Conservation (phyloP, 2,329 filamentous ascomycete genomes). For the Simplicillium sp. region DNA sequence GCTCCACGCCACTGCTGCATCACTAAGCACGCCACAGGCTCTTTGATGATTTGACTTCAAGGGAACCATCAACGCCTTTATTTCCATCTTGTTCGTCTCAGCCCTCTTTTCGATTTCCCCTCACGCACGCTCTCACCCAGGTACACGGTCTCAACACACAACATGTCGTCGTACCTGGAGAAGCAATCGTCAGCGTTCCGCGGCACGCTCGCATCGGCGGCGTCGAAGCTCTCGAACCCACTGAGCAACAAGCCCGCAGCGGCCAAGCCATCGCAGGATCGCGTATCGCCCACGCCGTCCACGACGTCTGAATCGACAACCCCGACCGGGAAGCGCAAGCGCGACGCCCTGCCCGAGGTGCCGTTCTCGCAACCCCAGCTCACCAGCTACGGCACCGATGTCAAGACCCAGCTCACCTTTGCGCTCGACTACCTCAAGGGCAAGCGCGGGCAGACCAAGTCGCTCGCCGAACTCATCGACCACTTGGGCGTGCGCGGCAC, state of each 20-base stretch:
- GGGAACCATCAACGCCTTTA: not conserved
- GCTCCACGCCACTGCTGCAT: not conserved
- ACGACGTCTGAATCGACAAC: slow-evolving; percentile 51
- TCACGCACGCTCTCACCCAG: not conserved
- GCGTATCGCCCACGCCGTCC: slow-evolving; percentile 54
- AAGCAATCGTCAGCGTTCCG: slow-evolving; percentile 55
- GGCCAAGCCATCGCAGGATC: slow-evolving; percentile 35
- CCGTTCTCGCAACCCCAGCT: slow-evolving; percentile 67
- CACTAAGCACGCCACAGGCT: not conserved
- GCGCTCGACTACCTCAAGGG: slow-evolving; percentile 75
- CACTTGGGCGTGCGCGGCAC: slow-evolving; percentile 65
- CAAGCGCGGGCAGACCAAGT: slow-evolving; percentile 57
- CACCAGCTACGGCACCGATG: slow-evolving; percentile 66
- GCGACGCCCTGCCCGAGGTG: slow-evolving; percentile 43
- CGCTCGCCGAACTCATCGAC: slow-evolving; percentile 66
- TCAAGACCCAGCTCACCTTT: slow-evolving; percentile 82
- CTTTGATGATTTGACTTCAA: not conserved
- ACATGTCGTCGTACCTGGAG: slow-evolving; percentile 54
- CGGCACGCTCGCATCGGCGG: slow-evolving; percentile 52
- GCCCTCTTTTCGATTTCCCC: not conserved
- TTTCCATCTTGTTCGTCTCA: slow-evolving; percentile 1
- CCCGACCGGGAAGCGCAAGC: slow-evolving; percentile 53
- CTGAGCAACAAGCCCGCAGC: slow-evolving; percentile 31
- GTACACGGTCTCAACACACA: slow-evolving; percentile 11
- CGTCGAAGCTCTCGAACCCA: slow-evolving; percentile 50